These are phyloP conservation scores for Xylaria venustula DNA, from an alignment of 495 filamentous ascomycete species.

Conservation along the genomic window DNA sequence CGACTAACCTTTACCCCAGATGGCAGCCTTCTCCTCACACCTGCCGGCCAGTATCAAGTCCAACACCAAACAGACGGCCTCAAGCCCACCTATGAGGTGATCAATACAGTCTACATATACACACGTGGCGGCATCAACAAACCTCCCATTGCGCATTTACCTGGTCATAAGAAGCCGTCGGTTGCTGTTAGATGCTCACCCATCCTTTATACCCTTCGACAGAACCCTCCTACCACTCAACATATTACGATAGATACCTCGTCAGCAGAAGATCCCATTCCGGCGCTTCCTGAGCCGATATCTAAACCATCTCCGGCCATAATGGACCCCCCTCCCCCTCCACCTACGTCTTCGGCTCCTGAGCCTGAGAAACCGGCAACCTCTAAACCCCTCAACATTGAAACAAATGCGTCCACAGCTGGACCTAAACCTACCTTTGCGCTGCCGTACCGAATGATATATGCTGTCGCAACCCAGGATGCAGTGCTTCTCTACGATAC, in stretches of 20 bases:
- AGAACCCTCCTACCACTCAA: conserved; percentile 65
- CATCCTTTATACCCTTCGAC: conserved; percentile 77
- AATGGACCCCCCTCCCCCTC: conserved; percentile 85
- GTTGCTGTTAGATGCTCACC: conserved; percentile 95
- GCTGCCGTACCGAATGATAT: conserved; percentile 89
- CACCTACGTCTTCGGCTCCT: conserved; percentile 52
- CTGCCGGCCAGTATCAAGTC: conserved; percentile 91
- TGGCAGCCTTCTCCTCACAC: conserved; percentile 91
- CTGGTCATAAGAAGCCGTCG: conserved; percentile 97
- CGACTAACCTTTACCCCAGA: conserved; percentile 93
- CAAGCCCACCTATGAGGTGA: conserved; percentile 78
- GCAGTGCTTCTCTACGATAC: conserved; percentile 96
- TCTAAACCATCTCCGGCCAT: conserved; percentile 57
- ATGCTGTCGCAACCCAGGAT: conserved; percentile 96
- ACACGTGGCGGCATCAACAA: conserved; percentile 95
- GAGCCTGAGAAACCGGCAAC: conserved; percentile 44
- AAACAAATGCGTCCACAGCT: conserved; percentile 48
- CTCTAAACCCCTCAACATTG: conserved; percentile 45
- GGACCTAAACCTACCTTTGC: conserved; percentile 71
- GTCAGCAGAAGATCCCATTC: conserved; percentile 78
- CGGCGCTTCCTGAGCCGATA: conserved; percentile 78
- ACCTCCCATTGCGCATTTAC: conserved; percentile 94
- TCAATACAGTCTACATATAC: conserved; percentile 98
- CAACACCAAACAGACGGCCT: conserved; percentile 67
- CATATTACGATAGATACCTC: conserved; percentile 94